Evolutionary conservation across 2,329 filamentous ascomycete species (phyloP).

Genomic region (Hypoxylon sp.): DNA sequence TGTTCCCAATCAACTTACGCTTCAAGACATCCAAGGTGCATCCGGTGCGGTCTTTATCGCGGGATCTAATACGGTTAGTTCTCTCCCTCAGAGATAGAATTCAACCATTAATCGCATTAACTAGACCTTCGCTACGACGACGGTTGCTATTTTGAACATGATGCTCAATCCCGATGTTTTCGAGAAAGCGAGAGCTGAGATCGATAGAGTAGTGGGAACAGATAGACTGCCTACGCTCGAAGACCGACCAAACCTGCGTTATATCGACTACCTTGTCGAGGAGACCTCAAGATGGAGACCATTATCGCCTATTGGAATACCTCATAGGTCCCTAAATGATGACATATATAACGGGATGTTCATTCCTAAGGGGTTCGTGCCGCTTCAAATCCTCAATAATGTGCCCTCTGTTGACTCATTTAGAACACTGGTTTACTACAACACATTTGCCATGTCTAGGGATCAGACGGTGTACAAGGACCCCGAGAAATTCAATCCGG

Average conservation of each 20-base stretch:
- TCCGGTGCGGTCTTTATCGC: conserved; percentile 64
- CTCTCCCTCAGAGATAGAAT: conserved; percentile 49
- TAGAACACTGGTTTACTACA: conserved; percentile 42
- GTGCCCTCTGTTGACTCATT: neutral
- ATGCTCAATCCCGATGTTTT: conserved; percentile 61
- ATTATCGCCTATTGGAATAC: conserved; percentile 65
- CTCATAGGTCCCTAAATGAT: conserved; percentile 68
- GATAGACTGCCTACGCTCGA: conserved; percentile 62
- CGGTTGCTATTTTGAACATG: conserved; percentile 57
- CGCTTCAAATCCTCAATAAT: too few relatives aligned
- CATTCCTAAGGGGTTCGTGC: conserved; percentile 40
- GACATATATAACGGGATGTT: conserved; percentile 63
- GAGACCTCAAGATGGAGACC: conserved; percentile 61
- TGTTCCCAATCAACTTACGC: conserved; percentile 52
- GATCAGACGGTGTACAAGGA: conserved; percentile 36
- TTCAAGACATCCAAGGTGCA: conserved; percentile 65
- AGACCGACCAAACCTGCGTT: conserved; percentile 61
- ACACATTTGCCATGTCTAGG: conserved; percentile 42
- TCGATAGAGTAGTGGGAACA: conserved; percentile 64
- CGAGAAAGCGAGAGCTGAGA: conserved; percentile 60
- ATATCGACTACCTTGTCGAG: conserved; percentile 63
- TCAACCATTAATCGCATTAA: conserved; percentile 23
- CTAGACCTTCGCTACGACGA: conserved; percentile 43
- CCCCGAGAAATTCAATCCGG: conserved; percentile 40
- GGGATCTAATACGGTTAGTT: conserved; percentile 63